These are phyloP conservation scores for Fusarium albosuccineum DNA, from an alignment of 2,329 filamentous ascomycete species.

Conservation along the genomic window DNA sequence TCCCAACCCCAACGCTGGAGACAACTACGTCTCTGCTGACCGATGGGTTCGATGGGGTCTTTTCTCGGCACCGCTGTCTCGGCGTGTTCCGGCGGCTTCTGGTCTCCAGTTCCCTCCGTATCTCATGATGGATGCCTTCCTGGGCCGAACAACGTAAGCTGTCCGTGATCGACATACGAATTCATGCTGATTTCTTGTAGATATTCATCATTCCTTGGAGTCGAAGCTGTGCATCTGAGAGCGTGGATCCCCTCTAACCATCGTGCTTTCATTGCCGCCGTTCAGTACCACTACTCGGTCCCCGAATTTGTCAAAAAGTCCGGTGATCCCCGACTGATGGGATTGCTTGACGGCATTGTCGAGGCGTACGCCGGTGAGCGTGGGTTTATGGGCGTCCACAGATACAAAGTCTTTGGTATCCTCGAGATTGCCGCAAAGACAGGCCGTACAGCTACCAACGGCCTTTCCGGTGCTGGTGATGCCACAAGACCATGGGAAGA, in stretches of 20 bases:
- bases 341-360: conserved; percentile 66
- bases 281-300: conserved; percentile 67
- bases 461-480: conserved; percentile 60
- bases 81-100: conserved; percentile 63
- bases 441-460: conserved; percentile 66
- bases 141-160: conserved; percentile 58
- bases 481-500: conserved; percentile 43
- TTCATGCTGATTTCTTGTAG: not conserved
- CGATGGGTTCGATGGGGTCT: conserved; percentile 65
- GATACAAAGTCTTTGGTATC: conserved; percentile 70
- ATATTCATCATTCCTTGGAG: conserved; percentile 61
- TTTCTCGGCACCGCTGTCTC: conserved; percentile 64
- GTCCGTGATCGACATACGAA: fast-evolving
- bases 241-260: conserved; percentile 68
- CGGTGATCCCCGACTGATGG: conserved; percentile 63
- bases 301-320: conserved; percentile 66
- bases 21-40: conserved; percentile 63
- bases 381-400: conserved; percentile 68
- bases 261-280: conserved; percentile 66
- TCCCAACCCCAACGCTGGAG: conserved; percentile 64
- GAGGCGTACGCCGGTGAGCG: conserved; percentile 68
- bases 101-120: conserved; percentile 66
- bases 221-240: conserved; percentile 64
- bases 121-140: conserved; percentile 67
- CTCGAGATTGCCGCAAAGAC: conserved; percentile 67